Evolutionary conservation across 2,329 filamentous ascomycete genomes (phyloP).

Genomic region (Neonectria coccinea): DNA sequence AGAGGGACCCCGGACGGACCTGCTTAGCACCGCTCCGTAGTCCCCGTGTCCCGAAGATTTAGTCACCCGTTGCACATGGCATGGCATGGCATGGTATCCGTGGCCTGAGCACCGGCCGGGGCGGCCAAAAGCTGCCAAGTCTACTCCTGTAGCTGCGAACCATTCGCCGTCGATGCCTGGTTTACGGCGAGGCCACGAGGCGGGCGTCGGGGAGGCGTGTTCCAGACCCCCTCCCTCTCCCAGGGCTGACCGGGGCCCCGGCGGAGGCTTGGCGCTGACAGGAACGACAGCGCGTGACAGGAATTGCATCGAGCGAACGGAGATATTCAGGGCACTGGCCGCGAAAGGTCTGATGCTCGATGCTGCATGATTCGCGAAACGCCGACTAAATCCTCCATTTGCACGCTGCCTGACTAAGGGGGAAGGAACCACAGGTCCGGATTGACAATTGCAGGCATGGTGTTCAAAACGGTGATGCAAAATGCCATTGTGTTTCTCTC

Average conservation of each 20-base stretch:
- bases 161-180: slow-evolving; percentile 12
- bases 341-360: neutral
- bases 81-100: slow-evolving; percentile 12
- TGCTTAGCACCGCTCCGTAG: slow-evolving; percentile 13
- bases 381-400: neutral
- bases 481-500: neutral
- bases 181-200: slow-evolving; percentile 24
- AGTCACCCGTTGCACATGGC: slow-evolving; percentile 22
- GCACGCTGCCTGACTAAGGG: neutral
- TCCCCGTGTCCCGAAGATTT: slow-evolving; percentile 21
- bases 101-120: slow-evolving; percentile 4
- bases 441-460: neutral
- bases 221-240: slow-evolving; percentile 13
- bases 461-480: neutral
- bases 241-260: slow-evolving; percentile 8
- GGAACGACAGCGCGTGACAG: neutral
- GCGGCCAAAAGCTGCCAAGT: neutral
- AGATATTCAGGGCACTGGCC: neutral
- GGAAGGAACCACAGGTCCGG: neutral
- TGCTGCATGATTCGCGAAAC: slow-evolving; percentile 4
- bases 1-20: neutral
- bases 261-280: slow-evolving; percentile 10
- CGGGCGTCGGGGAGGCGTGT: slow-evolving; percentile 16
- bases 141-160: slow-evolving; percentile 1
- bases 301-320: slow-evolving; percentile 1